A percentile compares a stretch with the other conserved stretches of the same genome.
Evolutionary conservation across 257 asterid genomes (phyloP).

Genomic region (Leonotis leonurus): DNA sequence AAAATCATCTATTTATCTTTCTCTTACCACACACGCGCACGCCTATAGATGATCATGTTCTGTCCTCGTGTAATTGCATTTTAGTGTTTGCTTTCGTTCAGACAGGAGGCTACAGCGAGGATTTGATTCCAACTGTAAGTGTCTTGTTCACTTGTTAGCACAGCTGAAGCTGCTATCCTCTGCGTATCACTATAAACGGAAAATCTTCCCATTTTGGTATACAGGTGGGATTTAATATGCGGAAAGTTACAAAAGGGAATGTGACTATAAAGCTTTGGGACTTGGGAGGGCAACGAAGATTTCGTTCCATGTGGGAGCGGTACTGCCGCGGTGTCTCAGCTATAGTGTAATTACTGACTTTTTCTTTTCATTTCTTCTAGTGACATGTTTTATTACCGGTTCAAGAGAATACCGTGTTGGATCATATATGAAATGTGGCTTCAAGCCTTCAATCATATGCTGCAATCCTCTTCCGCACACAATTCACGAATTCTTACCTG

Average conservation of each 20-base stretch:
- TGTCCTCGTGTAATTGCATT: background rate
- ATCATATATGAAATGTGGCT: no score
- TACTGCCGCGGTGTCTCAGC: slow-evolving; percentile 93
- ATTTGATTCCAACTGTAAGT: slow-evolving; percentile 93
- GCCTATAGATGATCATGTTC: background rate
- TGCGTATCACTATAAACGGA: background rate
- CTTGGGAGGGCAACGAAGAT: slow-evolving; percentile 88
- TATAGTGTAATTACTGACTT: slow-evolving; percentile 44
- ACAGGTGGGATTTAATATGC: slow-evolving; percentile 94
- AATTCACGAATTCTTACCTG: background rate
- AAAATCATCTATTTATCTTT: background rate
- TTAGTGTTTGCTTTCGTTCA: slow-evolving; percentile 31
- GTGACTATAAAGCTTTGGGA: slow-evolving; percentile 94
- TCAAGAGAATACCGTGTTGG: no score
- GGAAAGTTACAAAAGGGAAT: slow-evolving; percentile 88
- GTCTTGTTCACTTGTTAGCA: no score
- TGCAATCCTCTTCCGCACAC: background rate
- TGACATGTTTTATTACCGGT: no score
- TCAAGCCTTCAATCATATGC: background rate
- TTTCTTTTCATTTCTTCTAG: background rate
- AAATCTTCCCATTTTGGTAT: slow-evolving; percentile 4
- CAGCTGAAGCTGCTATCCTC: background rate
- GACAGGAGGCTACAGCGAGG: slow-evolving; percentile 90
- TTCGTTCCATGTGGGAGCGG: slow-evolving; percentile 98
- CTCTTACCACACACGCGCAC: no score